Evolutionary conservation across 176 grass and related monocot genomes (phyloP), one percentile per base, ranked within the genome.

Genomic region (Bothriochloa decipiens): DNA sequence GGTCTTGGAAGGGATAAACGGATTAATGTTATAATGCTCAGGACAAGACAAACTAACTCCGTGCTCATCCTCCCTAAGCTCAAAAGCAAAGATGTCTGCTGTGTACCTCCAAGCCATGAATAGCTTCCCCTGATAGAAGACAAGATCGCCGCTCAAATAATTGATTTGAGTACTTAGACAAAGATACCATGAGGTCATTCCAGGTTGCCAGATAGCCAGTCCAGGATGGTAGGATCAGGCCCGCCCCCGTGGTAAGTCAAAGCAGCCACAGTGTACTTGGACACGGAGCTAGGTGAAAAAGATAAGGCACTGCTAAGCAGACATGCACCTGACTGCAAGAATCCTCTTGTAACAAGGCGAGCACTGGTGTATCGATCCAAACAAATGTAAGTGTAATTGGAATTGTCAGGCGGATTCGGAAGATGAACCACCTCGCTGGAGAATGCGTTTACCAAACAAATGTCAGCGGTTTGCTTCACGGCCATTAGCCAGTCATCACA

Each of bases 101-200:
- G 0, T 11, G 18, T 1, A 5, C 36, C 3, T 70, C 37, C 1
- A 8, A 20, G 58, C 3, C 65, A 62, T 5, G 20, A 78, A 85
- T 4, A 85, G 27, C 11, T 85, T 85, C 8, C n/a, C 75, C 7
- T 36, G 36, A 22, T 71, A 18, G 27, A 85, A 85, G 8, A 39
- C 27, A 10, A 58, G 23, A 69, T 69, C 45, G 22, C 8, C 8
- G 15, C 4, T 2, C 3, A 15, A 33, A 77, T 0, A 0, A 39
- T 52, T 52, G 2, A 43, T 18, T 0, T 5, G 7, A 55, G 4
- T 1, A 14, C 72, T 7, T 32, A 0, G 0, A 25, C 65, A 71
- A 5, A 78, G 7, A 8, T 43, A 32, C 83, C 83, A 85, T 9
- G 50, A 85, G 3, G 1, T 57, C 72, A 76, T 77, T n/a, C 82